These are phyloP conservation scores for Cordyceps cicadae DNA, from an alignment of 2,329 filamentous ascomycete genomes.

Conservation along the genomic window DNA sequence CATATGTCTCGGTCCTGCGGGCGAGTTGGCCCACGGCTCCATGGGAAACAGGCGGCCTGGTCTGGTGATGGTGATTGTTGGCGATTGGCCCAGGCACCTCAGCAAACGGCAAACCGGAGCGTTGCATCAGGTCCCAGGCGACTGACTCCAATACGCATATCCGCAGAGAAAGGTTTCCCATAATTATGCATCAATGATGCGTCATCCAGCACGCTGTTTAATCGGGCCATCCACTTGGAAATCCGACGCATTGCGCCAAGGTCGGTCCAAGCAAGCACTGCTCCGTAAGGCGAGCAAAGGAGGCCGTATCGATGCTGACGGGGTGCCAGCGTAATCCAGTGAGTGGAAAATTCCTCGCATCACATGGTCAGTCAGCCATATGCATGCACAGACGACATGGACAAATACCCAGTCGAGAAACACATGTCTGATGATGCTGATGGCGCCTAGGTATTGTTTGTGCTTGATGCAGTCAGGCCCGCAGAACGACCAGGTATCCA, in stretches of 20 bases:
- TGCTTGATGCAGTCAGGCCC: background rate
- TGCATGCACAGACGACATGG: too few species aligned
- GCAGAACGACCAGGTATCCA: background rate
- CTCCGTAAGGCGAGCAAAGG: background rate
- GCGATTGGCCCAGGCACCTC: too few species aligned
- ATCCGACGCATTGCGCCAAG: background rate
- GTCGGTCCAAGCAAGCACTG: background rate
- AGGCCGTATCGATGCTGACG: background rate
- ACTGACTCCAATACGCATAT: background rate
- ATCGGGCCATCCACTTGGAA: background rate
- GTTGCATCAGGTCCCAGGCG: background rate
- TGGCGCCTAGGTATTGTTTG: too few species aligned
- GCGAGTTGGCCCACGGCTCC: conserved; percentile 1
- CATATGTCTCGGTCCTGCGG: background rate
- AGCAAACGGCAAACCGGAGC: background rate
- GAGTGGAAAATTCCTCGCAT: background rate
- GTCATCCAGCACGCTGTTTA: background rate
- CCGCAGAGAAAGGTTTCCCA: background rate
- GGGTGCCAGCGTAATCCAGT: background rate
- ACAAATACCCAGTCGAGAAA: too few species aligned
- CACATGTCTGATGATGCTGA: too few species aligned
- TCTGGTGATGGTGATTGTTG: background rate
- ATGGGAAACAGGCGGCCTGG: background rate
- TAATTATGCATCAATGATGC: background rate
- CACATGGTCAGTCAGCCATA: background rate